Conservation (phyloP, 169 alveolate species). For the Cryptosporidium parvum region DNA sequence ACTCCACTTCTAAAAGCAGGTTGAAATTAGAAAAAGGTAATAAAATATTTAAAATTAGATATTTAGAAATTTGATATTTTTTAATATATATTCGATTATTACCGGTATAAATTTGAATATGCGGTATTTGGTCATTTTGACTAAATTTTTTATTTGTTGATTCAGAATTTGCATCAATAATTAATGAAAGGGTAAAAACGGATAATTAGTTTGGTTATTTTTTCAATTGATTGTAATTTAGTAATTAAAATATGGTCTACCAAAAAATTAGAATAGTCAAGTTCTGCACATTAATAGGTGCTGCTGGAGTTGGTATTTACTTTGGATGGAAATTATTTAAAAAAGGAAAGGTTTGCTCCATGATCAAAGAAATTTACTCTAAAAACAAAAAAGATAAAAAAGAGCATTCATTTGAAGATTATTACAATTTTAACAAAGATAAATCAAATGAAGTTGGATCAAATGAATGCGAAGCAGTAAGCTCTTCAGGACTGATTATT, state of each 20-base stretch:
- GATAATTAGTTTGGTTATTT: not conserved
- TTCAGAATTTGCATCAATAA: not conserved
- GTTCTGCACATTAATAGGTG: constrained; percentile 45
- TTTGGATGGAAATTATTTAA: constrained; percentile 37
- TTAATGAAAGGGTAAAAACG: not conserved
- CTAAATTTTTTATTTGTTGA: not conserved
- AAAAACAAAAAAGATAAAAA: not conserved
- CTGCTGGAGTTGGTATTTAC: constrained; percentile 41
- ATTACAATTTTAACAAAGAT: not conserved
- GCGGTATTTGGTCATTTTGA: constrained; percentile 24
- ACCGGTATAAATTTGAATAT: not conserved
- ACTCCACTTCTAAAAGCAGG: constrained; percentile 37
- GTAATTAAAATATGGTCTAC: not conserved
- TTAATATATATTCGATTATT: not conserved
- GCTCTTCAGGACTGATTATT: constrained; percentile 37
- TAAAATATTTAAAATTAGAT: not conserved
- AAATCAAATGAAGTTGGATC: not conserved
- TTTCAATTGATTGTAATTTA: not conserved
- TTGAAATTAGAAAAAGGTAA: not conserved
- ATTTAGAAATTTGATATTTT: constrained; percentile 2
- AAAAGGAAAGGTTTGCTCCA: not conserved
- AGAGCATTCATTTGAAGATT: not conserved
- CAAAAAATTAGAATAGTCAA: constrained; percentile 6
- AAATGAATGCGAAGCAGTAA: not conserved
- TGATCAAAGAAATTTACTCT: not conserved